Evolutionary conservation across 2,329 filamentous ascomycete genomes (phyloP).

Genomic region (Ambrosiella beaveri): DNA sequence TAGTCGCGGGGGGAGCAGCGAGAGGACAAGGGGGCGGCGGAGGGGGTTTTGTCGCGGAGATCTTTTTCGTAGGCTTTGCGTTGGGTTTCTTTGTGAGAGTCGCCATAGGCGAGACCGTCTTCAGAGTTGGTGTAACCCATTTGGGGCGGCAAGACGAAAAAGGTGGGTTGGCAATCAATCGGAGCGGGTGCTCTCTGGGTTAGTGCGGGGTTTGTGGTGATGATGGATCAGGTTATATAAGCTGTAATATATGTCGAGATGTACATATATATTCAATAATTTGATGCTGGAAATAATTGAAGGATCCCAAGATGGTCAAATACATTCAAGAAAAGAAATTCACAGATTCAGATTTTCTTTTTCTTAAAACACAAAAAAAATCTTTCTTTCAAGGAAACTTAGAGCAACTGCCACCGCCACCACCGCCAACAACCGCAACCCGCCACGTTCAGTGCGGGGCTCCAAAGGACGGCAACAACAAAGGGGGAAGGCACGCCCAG

Average conservation of each 20-base stretch:
- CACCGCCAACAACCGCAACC: neutral
- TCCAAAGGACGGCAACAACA: neutral
- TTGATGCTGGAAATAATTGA: neutral
- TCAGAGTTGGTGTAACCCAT: slow-evolving; percentile 9
- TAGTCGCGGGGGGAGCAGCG: neutral
- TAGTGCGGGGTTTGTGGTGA: too few species aligned
- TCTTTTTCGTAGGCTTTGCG: slow-evolving; percentile 8
- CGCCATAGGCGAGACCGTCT: slow-evolving; percentile 12
- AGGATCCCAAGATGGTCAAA: neutral
- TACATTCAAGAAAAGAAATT: too few species aligned
- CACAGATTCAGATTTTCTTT: neutral
- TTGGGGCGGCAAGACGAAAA: neutral
- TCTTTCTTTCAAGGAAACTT: neutral
- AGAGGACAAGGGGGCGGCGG: too few species aligned
- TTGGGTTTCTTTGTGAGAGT: slow-evolving; percentile 8
- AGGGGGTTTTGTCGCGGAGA: neutral
- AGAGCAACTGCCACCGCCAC: neutral
- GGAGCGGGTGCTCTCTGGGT: too few species aligned
- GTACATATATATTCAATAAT: too few species aligned
- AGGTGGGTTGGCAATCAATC: neutral
- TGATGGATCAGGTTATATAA: too few species aligned
- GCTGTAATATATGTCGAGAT: too few species aligned
- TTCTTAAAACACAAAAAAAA: neutral
- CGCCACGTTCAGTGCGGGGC: neutral
- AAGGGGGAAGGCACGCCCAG: neutral